Percentiles rank a stretch among this genome's conserved stretches.
phyloP scores from a whole-genome alignment of 345 rosid genomes.

The Kernera saxatilis region DNA sequence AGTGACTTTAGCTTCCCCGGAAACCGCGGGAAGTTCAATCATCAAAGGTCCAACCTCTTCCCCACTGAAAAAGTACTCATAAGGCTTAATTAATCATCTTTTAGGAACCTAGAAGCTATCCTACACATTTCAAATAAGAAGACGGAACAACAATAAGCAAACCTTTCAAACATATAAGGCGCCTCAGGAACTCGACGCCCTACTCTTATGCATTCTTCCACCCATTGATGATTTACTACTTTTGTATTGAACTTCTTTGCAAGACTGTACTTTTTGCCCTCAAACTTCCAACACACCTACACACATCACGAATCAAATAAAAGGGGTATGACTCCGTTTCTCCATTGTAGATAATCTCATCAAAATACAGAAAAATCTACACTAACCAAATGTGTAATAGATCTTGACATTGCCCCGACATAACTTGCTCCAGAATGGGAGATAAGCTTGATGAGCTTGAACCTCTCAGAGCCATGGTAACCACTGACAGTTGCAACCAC shows the following conservation, averaged over 20 bases:
- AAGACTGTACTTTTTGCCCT: slow-evolving; percentile 63
- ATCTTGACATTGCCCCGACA: slow-evolving; percentile 64
- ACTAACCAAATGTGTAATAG: slow-evolving; percentile 76
- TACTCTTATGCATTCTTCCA: slow-evolving; percentile 69
- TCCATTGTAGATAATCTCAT: background rate
- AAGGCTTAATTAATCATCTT: background rate
- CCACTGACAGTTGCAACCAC: slow-evolving; percentile 95
- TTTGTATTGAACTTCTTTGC: slow-evolving; percentile 50
- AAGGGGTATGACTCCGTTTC: background rate
- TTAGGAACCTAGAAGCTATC: background rate
- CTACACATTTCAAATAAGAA: background rate
- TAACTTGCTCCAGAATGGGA: slow-evolving; percentile 67
- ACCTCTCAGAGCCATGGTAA: slow-evolving; percentile 70
- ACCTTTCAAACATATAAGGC: slow-evolving; percentile 66
- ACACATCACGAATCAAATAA: background rate
- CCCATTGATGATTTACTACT: slow-evolving; percentile 78
- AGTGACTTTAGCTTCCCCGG: slow-evolving; percentile 17
- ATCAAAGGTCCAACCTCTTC: slow-evolving; percentile 58
- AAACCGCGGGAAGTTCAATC: slow-evolving; percentile 38
- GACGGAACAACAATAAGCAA: background rate
- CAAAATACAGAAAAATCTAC: background rate
- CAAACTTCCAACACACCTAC: slow-evolving; percentile 81
- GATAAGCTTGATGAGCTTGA: slow-evolving; percentile 79
- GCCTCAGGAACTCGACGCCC: slow-evolving; percentile 54
- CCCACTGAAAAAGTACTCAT: slow-evolving; percentile 47